phyloP scores from a whole-genome alignment of 176 grass and related monocot genomes.

The Oryza glaberrima region DNA sequence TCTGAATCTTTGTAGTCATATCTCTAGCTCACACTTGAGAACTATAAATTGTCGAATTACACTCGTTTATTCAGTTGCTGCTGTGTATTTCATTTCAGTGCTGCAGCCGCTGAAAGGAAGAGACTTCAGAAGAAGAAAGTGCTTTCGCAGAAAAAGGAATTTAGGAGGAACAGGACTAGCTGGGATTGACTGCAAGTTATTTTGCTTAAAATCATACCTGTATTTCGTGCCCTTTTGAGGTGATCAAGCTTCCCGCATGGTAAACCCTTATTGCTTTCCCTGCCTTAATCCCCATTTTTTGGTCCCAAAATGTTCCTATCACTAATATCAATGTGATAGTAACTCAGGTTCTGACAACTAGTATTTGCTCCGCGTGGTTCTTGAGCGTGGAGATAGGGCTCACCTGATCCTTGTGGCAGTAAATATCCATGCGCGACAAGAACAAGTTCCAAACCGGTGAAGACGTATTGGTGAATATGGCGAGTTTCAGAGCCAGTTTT shows the following conservation, averaged over 20 bases:
- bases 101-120: conserved; percentile 81
- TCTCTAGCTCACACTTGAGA: conserved; percentile 11
- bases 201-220: not conserved
- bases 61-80: not conserved
- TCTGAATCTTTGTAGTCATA: not conserved
- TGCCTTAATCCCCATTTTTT: not conserved
- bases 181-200: conserved; percentile 65
- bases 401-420: conserved; percentile 4
- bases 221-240: not conserved
- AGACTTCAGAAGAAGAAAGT: conserved; percentile 90
- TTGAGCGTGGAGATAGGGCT: conserved; percentile 6
- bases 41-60: not conserved
- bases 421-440: conserved; percentile 8
- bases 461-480: conserved; percentile 23
- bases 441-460: conserved; percentile 17
- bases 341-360: conserved; percentile 1
- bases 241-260: not conserved
- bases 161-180: conserved; percentile 65
- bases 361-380: conserved; percentile 33
- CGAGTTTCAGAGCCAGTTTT: conserved; percentile 6
- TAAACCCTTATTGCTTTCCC: conserved; percentile 18
- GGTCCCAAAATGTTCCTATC: not conserved
- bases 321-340: not conserved
- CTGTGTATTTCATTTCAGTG: conserved; percentile 46
- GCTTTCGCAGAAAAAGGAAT: conserved; percentile 82